These are phyloP conservation scores for Rhodotorula paludigena DNA, from an alignment of 768 basidiomycete genomes.

Conservation along the genomic window DNA sequence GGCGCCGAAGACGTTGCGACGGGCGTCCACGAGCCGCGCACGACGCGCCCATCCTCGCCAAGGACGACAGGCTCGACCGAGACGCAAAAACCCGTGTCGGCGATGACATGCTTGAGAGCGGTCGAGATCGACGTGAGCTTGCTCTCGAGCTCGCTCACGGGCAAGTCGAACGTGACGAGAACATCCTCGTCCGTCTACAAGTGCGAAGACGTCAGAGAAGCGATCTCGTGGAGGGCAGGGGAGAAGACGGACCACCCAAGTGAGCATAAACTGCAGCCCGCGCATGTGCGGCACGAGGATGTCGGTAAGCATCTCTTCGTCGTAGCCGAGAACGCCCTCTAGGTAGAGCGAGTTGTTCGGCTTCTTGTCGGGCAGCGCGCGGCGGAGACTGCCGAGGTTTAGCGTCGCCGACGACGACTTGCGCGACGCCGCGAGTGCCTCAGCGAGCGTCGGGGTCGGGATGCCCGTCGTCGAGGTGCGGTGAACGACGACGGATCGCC, in stretches of 20 bases:
- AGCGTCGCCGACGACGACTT: constrained; percentile 22
- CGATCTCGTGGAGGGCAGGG: background rate
- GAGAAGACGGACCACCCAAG: constrained; percentile 37
- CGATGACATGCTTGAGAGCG: constrained; percentile 10
- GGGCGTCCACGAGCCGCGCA: constrained; percentile 31
- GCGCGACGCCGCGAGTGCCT: constrained; percentile 24
- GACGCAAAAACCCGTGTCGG: constrained; percentile 35
- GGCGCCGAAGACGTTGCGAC: background rate
- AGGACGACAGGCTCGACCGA: constrained; percentile 23
- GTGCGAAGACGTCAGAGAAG: background rate
- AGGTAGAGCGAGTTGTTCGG: constrained; percentile 40
- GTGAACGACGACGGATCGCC: constrained; percentile 50
- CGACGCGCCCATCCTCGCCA: constrained; percentile 31
- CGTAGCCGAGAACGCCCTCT: constrained; percentile 40
- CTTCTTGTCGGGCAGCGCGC: constrained; percentile 21
- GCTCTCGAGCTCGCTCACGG: constrained; percentile 25
- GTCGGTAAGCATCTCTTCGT: constrained; percentile 31
- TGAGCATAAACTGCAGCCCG: constrained; percentile 26
- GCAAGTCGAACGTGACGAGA: constrained; percentile 26
- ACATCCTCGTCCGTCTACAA: constrained; percentile 41
- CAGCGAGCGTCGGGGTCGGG: constrained; percentile 34
- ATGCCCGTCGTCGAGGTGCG: constrained; percentile 32
- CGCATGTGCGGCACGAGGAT: constrained; percentile 31
- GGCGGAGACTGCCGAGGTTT: constrained; percentile 30
- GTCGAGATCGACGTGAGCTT: constrained; percentile 18